A percentile compares a stretch with the other conserved stretches of the same genome.
These are phyloP conservation scores for Lizanozyma gosingica DNA, from an alignment of 1,139 yeast genomes.

Conservation along the genomic window DNA sequence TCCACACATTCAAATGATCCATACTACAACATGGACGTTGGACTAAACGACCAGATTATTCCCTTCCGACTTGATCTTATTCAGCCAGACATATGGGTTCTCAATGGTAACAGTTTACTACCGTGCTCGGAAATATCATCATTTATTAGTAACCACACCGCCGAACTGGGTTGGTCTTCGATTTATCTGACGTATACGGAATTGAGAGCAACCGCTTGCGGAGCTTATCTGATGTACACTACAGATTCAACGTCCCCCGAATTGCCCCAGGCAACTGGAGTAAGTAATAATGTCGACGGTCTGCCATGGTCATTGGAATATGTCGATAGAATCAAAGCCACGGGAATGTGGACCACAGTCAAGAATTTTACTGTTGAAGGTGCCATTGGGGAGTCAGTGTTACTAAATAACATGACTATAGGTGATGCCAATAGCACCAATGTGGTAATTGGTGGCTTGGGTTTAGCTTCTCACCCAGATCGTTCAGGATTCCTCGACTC, in stretches of 20 bases:
- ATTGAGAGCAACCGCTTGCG: not conserved
- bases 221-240: not conserved
- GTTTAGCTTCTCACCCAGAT: slow-evolving; percentile 38
- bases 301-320: not conserved
- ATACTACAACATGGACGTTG: not conserved
- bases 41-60: not conserved
- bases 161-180: not conserved
- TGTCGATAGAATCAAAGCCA: not conserved
- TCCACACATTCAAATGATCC: not conserved
- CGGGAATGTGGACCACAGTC: not conserved
- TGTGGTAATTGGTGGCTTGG: slow-evolving; percentile 47
- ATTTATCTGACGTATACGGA: not conserved
- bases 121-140: not conserved
- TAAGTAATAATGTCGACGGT: not conserved
- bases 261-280: no score
- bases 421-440: slow-evolving; percentile 28
- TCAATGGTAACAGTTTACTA: not conserved
- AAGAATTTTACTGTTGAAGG: not conserved
- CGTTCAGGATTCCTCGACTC: slow-evolving; percentile 34
- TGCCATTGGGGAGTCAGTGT: slow-evolving; percentile 2
- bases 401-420: slow-evolving; percentile 10
- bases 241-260: not conserved
- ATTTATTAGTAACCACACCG: not conserved
- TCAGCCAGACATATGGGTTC: not conserved
- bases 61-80: not conserved